phyloP scores from a whole-genome alignment of 352 stramenopile genomes.

The Pilasporangium apinafurcum region DNA sequence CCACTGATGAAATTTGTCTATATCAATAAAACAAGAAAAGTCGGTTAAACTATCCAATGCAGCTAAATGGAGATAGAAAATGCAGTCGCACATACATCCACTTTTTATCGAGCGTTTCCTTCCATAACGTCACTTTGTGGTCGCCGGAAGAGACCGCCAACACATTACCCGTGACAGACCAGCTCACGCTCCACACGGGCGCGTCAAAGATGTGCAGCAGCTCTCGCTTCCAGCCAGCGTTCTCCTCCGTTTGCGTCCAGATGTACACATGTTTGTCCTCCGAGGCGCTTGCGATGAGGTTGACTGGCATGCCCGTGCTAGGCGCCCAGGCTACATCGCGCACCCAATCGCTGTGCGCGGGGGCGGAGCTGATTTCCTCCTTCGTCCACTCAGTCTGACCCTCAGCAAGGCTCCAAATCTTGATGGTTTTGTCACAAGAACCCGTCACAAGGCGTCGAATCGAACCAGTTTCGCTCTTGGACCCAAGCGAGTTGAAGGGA shows the following conservation, averaged over 20 bases:
- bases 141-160: constrained; percentile 97
- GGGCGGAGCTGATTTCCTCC: constrained; percentile 62
- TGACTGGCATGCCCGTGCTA: constrained; percentile 88
- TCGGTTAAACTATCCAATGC: constrained; percentile 1
- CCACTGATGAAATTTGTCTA: constrained; percentile 87
- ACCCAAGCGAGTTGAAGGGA: constrained; percentile 75
- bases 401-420: constrained; percentile 90
- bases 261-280: constrained; percentile 92
- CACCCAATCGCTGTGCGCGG: constrained; percentile 93
- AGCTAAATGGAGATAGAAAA: not conserved
- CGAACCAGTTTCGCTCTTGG: constrained; percentile 28
- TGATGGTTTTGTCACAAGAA: constrained; percentile 97
- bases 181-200: constrained; percentile 98
- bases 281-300: constrained; percentile 91
- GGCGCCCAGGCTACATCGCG: constrained; percentile 98
- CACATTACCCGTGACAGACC: constrained; percentile 97
- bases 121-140: constrained; percentile 98
- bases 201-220: constrained; percentile 93
- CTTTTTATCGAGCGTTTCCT: constrained; percentile 95
- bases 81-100: constrained; percentile 82
- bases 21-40: constrained; percentile 4
- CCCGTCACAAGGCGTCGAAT: constrained; percentile 90
- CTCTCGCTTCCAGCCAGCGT: constrained; percentile 86
- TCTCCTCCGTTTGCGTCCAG: constrained; percentile 89
- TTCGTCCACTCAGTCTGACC: constrained; percentile 77